Evolutionary conservation across 208 protist genomes (phyloP), one percentile per base, ranked within the genome.

Genomic region (Polymyxa betae): DNA sequence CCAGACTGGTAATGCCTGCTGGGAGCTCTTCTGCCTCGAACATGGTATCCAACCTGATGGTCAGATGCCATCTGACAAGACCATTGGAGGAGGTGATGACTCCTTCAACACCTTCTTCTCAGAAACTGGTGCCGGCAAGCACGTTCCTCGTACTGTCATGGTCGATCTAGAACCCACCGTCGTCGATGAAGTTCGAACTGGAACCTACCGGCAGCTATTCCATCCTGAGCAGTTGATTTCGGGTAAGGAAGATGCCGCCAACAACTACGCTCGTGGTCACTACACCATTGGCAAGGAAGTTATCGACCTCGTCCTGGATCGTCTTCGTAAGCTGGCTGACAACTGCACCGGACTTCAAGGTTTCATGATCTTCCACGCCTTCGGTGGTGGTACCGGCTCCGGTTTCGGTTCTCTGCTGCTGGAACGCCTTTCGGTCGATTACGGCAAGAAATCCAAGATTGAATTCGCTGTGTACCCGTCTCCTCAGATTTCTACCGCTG

Each of bases 321-420:
- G 93, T 87, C 98, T 99, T 94, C 95, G 98, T 92, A 98, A 98
- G 94, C 94, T 99, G 5, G 96, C 97, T 0, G 98, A 99, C 93
- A 95, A 98, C 91, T 99, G 98, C 96, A 96, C 95, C 35, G 96
- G 97, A 91, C 96, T 99, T 0, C 98, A 99, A 95, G 98, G 98
- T 92, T 99, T 99, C 96, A 91, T 98, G 43, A 94, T 99, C 44
- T 99, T 98, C 96, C 97, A 99, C 95, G 95, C 97, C 90, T 96
- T 99, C 92, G 98, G 98, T 93, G 98, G 98, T 93, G 98, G 98
- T 93, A 99, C 98, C 49, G 98, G 98, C 91, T 98, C 98, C 78
- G 98, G 98, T 93, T 96, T 99, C 78, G 97, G 96, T 91, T 94
- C 97, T 5, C 96, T 99, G 20, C 95, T 99, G 1, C 94, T 99